Conservation (phyloP, 306 rosid species). For the Ammopiptanthus mongolicus region DNA sequence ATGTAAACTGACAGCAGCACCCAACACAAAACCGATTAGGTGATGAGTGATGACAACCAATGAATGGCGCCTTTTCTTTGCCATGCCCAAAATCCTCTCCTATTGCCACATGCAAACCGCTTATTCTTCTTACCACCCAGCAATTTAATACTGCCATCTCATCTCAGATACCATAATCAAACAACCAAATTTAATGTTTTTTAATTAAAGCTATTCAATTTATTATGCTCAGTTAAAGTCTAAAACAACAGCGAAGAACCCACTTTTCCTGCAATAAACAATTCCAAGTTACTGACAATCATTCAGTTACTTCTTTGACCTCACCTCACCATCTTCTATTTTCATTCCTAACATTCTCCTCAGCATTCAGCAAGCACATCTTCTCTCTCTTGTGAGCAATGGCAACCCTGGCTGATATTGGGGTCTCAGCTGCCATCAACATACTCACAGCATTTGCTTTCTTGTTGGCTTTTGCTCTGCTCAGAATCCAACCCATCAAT, state of each 20-base stretch:
- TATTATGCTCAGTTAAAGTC: neutral
- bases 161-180: slow-evolving; percentile 25
- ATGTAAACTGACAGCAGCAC: no score
- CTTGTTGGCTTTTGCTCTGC: slow-evolving; percentile 78
- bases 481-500: slow-evolving; percentile 85
- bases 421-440: slow-evolving; percentile 84
- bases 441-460: slow-evolving; percentile 70
- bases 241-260: slow-evolving; percentile 22
- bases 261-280: slow-evolving; percentile 15
- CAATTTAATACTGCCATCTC: slow-evolving; percentile 1
- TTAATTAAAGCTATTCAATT: neutral
- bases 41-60: neutral
- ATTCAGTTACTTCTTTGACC: slow-evolving; percentile 16
- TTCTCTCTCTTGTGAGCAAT: slow-evolving; percentile 27
- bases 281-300: slow-evolving; percentile 7
- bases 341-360: neutral
- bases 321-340: slow-evolving; percentile 1
- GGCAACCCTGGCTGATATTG: slow-evolving; percentile 86
- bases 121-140: no score
- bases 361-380: neutral
- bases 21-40: no score
- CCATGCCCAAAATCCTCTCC: slow-evolving; percentile 3
- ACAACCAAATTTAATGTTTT: slow-evolving; percentile 24
- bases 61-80: neutral
- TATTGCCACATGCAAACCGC: slow-evolving; percentile 34